Evolutionary conservation across 1,284 basidiomycete genomes (phyloP).

Genomic region (Coniophora puteana): DNA sequence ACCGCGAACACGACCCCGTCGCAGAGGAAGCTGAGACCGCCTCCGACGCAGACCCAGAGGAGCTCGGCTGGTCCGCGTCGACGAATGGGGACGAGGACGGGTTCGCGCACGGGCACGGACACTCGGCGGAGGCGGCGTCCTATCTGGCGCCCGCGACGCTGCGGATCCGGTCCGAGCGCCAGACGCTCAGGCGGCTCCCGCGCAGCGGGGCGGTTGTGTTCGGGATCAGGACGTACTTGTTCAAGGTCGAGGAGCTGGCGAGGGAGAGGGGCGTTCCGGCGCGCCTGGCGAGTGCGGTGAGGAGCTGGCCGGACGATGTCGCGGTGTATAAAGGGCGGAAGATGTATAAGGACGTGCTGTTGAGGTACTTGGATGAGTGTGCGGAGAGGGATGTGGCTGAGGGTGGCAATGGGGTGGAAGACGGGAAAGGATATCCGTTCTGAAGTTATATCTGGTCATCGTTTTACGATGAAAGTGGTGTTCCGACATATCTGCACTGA

Average conservation of each 20-base stretch:
- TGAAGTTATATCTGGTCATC: too few relatives aligned
- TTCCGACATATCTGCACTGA: too few relatives aligned
- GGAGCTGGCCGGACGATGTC: conserved; percentile 70
- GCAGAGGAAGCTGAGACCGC: conserved; percentile 12
- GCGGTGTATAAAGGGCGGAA: conserved; percentile 56
- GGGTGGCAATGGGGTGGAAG: too few relatives aligned
- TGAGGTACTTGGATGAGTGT: conserved; percentile 45
- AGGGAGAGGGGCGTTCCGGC: conserved; percentile 63
- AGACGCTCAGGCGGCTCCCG: conserved; percentile 68
- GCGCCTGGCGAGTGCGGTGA: conserved; percentile 62
- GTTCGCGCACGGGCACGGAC: conserved; percentile 35
- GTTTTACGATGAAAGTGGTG: too few relatives aligned
- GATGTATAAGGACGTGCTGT: conserved; percentile 41
- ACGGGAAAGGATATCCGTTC: too few relatives aligned
- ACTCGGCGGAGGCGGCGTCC: conserved; percentile 19
- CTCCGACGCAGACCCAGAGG: conserved; percentile 50
- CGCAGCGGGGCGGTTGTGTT: conserved; percentile 72
- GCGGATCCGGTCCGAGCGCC: conserved; percentile 65
- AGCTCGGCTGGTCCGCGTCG: conserved; percentile 64
- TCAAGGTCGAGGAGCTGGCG: conserved; percentile 54
- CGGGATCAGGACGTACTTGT: conserved; percentile 71
- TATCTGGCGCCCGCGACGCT: conserved; percentile 42
- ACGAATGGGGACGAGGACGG: conserved; percentile 64
- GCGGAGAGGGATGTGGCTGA: conserved; percentile 36
- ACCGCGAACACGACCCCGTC: conserved; percentile 9